A percentile compares a stretch with the other conserved stretches of the same genome.
phyloP scores from a whole-genome alignment of 257 asterid genomes.

The Euphrasia confusa region DNA sequence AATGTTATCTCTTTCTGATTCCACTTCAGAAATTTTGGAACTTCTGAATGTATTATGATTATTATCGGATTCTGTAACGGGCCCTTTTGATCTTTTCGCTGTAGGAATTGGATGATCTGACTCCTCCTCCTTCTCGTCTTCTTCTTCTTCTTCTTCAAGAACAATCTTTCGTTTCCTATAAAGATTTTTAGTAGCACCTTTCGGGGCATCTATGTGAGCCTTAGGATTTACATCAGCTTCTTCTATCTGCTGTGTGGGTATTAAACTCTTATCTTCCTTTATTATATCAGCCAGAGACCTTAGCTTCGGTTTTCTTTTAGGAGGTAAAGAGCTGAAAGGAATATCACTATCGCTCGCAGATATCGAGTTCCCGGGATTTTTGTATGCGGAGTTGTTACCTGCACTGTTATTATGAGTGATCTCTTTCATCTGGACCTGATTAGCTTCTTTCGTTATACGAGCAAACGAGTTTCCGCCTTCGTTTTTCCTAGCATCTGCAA shows the following conservation, averaged over 20 bases:
- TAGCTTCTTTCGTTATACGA: slow-evolving; percentile 15
- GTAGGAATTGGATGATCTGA: slow-evolving; percentile 11
- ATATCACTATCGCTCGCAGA: slow-evolving; percentile 36
- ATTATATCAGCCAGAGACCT: slow-evolving; percentile 66
- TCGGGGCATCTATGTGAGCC: slow-evolving; percentile 20
- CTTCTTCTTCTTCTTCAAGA: slow-evolving; percentile 37
- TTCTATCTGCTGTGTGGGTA: slow-evolving; percentile 23
- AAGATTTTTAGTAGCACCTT: slow-evolving; percentile 27
- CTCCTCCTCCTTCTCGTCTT: slow-evolving; percentile 33
- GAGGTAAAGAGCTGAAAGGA: slow-evolving; percentile 25
- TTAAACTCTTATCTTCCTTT: slow-evolving; percentile 34
- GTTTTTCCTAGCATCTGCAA: slow-evolving; percentile 23
- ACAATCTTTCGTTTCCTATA: slow-evolving; percentile 36
- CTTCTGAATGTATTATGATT: slow-evolving; percentile 10
- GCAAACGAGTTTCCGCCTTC: background rate
- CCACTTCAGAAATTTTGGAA: slow-evolving; percentile 31
- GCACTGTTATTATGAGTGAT: slow-evolving; percentile 1
- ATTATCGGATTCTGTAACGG: slow-evolving; percentile 24
- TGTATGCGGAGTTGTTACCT: slow-evolving; percentile 39
- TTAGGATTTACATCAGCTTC: slow-evolving; percentile 23
- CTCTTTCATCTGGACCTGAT: slow-evolving; percentile 20
- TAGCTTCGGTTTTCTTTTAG: slow-evolving; percentile 46
- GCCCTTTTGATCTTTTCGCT: slow-evolving; percentile 31
- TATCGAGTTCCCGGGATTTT: slow-evolving; percentile 32
- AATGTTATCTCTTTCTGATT: slow-evolving; percentile 26